phyloP scores from a whole-genome alignment of 2,329 filamentous ascomycete genomes.

The Rhytidhysteron rufulum region DNA sequence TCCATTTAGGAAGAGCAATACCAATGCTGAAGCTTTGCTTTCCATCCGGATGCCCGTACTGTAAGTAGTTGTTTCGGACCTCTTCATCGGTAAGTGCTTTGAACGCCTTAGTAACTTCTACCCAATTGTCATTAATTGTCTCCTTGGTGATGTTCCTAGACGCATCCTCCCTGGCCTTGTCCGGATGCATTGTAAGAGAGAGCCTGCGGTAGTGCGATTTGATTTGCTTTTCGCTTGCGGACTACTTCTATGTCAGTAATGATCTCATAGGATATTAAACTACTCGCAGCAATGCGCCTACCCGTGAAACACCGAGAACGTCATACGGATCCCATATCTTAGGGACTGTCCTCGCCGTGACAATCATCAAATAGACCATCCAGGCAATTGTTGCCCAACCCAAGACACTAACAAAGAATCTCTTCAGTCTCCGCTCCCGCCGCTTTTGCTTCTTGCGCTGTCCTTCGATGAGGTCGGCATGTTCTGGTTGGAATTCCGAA shows the following conservation, averaged over 20 bases:
- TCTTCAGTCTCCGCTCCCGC: slow-evolving; percentile 83
- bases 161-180: slow-evolving; percentile 81
- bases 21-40: slow-evolving; percentile 98
- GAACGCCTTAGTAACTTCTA: slow-evolving; percentile 96
- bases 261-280: slow-evolving; percentile 2
- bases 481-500: slow-evolving; percentile 73
- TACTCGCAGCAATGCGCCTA: slow-evolving; percentile 38
- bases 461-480: slow-evolving; percentile 77
- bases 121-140: slow-evolving; percentile 79
- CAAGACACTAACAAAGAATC: slow-evolving; percentile 67
- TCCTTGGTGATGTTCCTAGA: slow-evolving; percentile 88
- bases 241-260: slow-evolving; percentile 48
- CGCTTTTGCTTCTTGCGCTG: slow-evolving; percentile 85
- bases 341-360: slow-evolving; percentile 65
- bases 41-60: slow-evolving; percentile 94
- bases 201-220: slow-evolving; percentile 86
- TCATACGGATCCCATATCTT: slow-evolving; percentile 98
- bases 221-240: slow-evolving; percentile 82
- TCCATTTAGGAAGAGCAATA: slow-evolving; percentile 89
- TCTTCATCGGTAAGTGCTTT: slow-evolving; percentile 97
- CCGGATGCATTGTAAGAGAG: slow-evolving; percentile 83
- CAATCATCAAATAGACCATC: slow-evolving; percentile 87
- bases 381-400: slow-evolving; percentile 83
- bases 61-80: slow-evolving; percentile 91
- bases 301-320: slow-evolving; percentile 81